Evolutionary conservation across 1,284 basidiomycete species (phyloP), one percentile per base, ranked within the genome.

Genomic region (Leccinum colubrinum): DNA sequence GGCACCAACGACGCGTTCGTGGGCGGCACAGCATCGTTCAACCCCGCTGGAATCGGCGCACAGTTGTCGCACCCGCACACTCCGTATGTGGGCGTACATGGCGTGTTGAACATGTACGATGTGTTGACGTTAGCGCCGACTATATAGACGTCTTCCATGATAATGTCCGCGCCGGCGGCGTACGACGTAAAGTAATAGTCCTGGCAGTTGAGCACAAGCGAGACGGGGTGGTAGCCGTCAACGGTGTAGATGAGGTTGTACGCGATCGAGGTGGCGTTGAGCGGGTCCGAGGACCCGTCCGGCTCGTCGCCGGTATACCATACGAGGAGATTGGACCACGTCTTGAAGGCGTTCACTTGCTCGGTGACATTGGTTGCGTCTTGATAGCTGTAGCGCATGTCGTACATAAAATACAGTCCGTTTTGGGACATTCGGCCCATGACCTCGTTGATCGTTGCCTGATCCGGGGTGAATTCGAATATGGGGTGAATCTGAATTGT

Each of bases 281-380:
- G 76, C 7, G 88, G 86, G 64, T 91, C 88, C 27, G 80, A 81
- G 3, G 82, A 80, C 17, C 90, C 90, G 68, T 92, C 90, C 1
- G 89, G 89, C 69, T 91, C 89, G 66, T 91, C 88, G 1, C 79
- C 88, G 12, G 88, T 91, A 72, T 91, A 93, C 88, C 90, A 92
- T 0, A 88, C 72, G 9, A 93, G 76, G 20, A 93, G 80, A 65
- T 90, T 90, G 3, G 84, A 77, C 48, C 88, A 82, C 43, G 80
- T 80, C 70, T 87, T 89, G 76, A 91, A 81, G 43, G 73, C 77
- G 63, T 88, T 85, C 17, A 92, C 88, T 75, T 92, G 80, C 59
- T 81, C 81, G 0, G 83, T 85, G 20, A 92, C 84, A 6, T 82
- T 79, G 15, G 82, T 80, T 15, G 74, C 67, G 67, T 91, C 84